Percentiles rank a stretch among this genome's conserved stretches.
These are phyloP conservation scores for Moesziomyces sp. DNA, from an alignment of 1,284 basidiomycete genomes.

Conservation along the genomic window DNA sequence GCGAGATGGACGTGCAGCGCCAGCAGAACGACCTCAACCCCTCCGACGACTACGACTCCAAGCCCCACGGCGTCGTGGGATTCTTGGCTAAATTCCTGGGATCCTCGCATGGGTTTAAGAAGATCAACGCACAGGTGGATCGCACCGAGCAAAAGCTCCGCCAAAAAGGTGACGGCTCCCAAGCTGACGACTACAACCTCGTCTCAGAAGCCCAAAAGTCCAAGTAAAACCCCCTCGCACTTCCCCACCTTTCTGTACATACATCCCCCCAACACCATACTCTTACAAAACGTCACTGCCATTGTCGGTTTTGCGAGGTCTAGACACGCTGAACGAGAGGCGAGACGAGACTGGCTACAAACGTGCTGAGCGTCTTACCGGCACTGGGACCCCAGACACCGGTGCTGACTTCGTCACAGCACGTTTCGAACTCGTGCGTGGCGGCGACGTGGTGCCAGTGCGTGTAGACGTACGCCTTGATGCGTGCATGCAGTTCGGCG, in stretches of 20 bases:
- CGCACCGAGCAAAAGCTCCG: slow-evolving; percentile 27
- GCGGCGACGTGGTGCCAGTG: slow-evolving; percentile 56
- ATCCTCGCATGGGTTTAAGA: slow-evolving; percentile 11
- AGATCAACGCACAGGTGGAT: slow-evolving; percentile 18
- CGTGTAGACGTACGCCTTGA: slow-evolving; percentile 62
- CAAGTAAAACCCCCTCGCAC: slow-evolving; percentile 7
- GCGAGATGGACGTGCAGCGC: slow-evolving; percentile 48
- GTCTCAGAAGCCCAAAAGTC: slow-evolving; percentile 45
- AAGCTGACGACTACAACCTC: slow-evolving; percentile 50
- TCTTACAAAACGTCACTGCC: no score
- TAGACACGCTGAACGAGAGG: background rate
- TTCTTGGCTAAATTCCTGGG: slow-evolving; percentile 38
- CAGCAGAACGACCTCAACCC: slow-evolving; percentile 15
- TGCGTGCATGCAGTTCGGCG: slow-evolving; percentile 51
- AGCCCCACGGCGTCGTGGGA: slow-evolving; percentile 37
- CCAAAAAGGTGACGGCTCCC: slow-evolving; percentile 28
- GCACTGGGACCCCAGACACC: slow-evolving; percentile 59
- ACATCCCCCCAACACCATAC: no score
- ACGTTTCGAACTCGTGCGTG: slow-evolving; percentile 60
- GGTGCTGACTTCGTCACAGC: slow-evolving; percentile 60
- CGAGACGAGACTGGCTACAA: slow-evolving; percentile 17
- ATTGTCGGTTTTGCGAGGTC: no score
- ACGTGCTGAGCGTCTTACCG: slow-evolving; percentile 48
- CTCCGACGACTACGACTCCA: slow-evolving; percentile 15
- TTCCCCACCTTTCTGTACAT: no score